A percentile compares a stretch with the other conserved stretches of the same genome.
Evolutionary conservation across 495 filamentous ascomycete genomes (phyloP).

Genomic region (Evansstolkia leycettana): DNA sequence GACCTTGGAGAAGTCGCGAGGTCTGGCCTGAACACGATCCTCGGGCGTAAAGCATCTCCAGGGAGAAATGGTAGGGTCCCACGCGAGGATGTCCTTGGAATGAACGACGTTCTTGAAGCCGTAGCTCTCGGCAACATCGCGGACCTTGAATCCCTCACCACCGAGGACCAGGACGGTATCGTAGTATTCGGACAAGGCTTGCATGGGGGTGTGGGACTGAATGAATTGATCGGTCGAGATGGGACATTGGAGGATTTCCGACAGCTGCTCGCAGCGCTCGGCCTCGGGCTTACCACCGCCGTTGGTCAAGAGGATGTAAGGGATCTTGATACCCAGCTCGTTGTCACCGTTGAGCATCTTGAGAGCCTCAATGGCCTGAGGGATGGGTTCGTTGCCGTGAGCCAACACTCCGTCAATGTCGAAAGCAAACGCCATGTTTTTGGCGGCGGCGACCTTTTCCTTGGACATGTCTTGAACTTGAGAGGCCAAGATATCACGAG

Average conservation of each 20-base stretch:
- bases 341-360: constrained; percentile 79
- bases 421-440: constrained; percentile 77
- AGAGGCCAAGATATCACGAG: constrained; percentile 57
- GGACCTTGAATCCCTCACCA: constrained; percentile 81
- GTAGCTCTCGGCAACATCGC: constrained; percentile 73
- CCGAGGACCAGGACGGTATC: constrained; percentile 76
- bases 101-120: constrained; percentile 84
- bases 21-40: constrained; percentile 54
- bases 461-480: constrained; percentile 61
- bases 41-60: constrained; percentile 62
- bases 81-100: constrained; percentile 81
- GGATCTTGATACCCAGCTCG: constrained; percentile 71
- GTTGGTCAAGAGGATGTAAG: constrained; percentile 90
- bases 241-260: constrained; percentile 54
- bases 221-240: constrained; percentile 85
- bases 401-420: constrained; percentile 88
- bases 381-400: constrained; percentile 66
- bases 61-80: constrained; percentile 68
- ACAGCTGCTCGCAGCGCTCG: constrained; percentile 70
- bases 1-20: constrained; percentile 52
- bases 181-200: constrained; percentile 72
- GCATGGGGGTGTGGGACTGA: constrained; percentile 90
- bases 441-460: constrained; percentile 52
- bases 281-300: constrained; percentile 84
- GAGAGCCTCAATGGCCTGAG: constrained; percentile 74